phyloP scores from a whole-genome alignment of 1,284 basidiomycete species.

The Ganoderma sp. region DNA sequence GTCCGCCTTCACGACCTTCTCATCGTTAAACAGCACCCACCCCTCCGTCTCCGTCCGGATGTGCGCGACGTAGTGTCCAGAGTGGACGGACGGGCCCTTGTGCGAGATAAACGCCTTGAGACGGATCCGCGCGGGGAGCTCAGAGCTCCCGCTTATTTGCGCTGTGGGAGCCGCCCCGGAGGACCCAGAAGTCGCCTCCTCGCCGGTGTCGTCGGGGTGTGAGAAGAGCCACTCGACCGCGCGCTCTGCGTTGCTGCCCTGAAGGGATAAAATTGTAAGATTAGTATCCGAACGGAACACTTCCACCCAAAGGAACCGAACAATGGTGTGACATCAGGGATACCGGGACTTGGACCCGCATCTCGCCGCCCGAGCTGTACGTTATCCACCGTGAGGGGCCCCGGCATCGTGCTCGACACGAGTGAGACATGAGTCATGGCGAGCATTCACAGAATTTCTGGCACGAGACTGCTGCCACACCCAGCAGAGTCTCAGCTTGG shows the following conservation, averaged over 20 bases:
- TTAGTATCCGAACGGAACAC: neutral
- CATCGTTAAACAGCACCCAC: conserved; percentile 95
- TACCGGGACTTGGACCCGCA: neutral
- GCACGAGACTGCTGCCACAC: neutral
- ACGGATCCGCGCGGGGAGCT: conserved; percentile 78
- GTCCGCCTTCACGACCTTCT: conserved; percentile 92
- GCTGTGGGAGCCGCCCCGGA: conserved; percentile 33
- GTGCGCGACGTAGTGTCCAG: conserved; percentile 93
- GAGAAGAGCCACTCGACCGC: conserved; percentile 98
- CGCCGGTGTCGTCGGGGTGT: conserved; percentile 87
- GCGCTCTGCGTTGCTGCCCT: conserved; percentile 80
- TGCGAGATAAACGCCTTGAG: conserved; percentile 96
- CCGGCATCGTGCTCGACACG: neutral
- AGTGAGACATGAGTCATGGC: too few species aligned
- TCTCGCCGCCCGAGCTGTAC: neutral
- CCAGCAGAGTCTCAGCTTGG: neutral
- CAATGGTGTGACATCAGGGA: neutral
- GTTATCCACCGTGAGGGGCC: neutral
- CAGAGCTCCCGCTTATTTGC: conserved; percentile 53
- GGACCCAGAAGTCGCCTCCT: conserved; percentile 49
- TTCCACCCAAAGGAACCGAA: neutral
- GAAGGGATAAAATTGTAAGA: conserved; percentile 10
- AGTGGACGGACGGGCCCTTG: conserved; percentile 94
- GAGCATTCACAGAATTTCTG: neutral
- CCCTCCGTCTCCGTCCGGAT: conserved; percentile 56